Conservation (phyloP, 176 grass and related monocot genomes). For the Musa acuminata region DNA sequence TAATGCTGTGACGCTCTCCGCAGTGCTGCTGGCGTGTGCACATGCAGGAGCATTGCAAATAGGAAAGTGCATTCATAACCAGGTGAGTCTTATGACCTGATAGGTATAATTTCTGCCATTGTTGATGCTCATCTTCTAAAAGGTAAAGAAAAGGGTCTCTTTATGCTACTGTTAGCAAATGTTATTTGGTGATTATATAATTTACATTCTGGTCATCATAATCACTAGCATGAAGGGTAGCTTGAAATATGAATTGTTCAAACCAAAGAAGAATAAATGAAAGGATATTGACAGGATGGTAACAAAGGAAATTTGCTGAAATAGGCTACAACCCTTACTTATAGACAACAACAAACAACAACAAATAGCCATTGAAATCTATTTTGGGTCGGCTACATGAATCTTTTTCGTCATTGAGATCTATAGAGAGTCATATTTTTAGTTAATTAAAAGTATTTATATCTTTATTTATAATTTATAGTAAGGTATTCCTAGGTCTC, state of each 20-base stretch:
- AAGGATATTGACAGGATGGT: neutral
- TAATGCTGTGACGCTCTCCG: slow-evolving; percentile 53
- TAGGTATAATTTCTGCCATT: neutral
- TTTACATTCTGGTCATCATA: neutral
- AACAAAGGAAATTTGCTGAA: too few relatives aligned
- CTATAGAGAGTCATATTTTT: too few relatives aligned
- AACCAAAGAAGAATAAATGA: neutral
- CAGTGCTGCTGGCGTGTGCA: slow-evolving; percentile 57
- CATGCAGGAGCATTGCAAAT: slow-evolving; percentile 61
- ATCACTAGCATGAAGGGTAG: neutral
- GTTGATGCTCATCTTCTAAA: neutral
- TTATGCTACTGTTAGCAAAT: neutral
- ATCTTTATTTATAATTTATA: too few relatives aligned
- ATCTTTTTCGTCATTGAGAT: too few relatives aligned
- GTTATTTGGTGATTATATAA: neutral
- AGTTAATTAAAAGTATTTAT: too few relatives aligned
- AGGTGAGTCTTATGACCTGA: slow-evolving; percentile 26
- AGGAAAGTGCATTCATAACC: slow-evolving; percentile 73
- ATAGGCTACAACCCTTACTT: too few relatives aligned
- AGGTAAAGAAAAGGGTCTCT: neutral
- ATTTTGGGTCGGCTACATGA: too few relatives aligned
- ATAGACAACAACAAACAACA: too few relatives aligned
- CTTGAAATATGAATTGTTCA: neutral
- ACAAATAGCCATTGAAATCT: too few relatives aligned
- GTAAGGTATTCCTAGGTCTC: too few relatives aligned